phyloP scores from a whole-genome alignment of 2,329 filamentous ascomycete genomes.

The Raffaelea albimanens region DNA sequence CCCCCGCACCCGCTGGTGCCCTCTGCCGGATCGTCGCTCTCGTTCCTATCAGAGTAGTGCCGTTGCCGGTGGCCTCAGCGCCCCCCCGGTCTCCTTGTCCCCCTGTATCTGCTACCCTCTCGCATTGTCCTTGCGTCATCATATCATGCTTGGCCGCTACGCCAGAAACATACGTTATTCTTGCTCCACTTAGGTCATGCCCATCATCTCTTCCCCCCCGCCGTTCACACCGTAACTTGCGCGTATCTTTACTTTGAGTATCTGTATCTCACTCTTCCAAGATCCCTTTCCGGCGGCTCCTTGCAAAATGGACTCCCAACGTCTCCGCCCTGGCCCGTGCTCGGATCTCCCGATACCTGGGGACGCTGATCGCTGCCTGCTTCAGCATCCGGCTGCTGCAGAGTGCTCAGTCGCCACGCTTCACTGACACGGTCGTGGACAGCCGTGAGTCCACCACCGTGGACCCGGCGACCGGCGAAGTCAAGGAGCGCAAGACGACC shows the following conservation, averaged over 20 bases:
- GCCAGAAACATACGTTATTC: no score
- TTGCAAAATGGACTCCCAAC: constrained; percentile 16
- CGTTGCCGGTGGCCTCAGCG: no score
- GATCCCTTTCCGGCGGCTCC: constrained; percentile 21
- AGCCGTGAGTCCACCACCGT: constrained; percentile 8
- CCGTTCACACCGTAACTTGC: no score
- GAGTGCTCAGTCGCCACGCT: constrained; percentile 34
- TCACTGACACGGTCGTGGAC: constrained; percentile 28
- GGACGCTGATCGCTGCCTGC: constrained; percentile 50
- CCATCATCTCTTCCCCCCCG: no score
- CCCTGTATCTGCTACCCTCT: no score
- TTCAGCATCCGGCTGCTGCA: constrained; percentile 48
- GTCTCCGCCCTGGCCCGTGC: constrained; percentile 18
- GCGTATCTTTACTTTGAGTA: no score
- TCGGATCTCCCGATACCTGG: constrained; percentile 47
- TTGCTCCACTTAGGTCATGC: no score
- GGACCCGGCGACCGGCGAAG: background rate
- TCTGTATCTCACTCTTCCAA: background rate
- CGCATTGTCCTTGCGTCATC: no score
- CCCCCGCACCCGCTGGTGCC: background rate
- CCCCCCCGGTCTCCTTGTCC: no score
- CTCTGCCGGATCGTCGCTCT: no score
- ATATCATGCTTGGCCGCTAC: no score
- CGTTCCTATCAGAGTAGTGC: constrained; percentile 12
- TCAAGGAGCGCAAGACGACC: background rate